A percentile compares a stretch with the other conserved stretches of the same genome.
phyloP scores from a whole-genome alignment of 2,329 filamentous ascomycete species.

The Cladophialophora yegresii region DNA sequence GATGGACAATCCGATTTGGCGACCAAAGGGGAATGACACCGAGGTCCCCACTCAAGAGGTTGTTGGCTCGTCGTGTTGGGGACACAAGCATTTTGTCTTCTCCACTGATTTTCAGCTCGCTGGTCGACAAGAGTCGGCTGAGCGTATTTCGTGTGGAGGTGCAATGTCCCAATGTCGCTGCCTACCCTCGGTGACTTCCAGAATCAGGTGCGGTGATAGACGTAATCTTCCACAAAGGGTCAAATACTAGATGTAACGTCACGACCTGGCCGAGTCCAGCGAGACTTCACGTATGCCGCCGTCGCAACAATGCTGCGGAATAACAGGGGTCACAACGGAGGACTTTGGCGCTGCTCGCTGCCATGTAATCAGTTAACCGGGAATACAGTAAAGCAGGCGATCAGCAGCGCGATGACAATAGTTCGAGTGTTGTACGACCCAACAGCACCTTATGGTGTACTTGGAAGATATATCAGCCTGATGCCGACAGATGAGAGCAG shows the following conservation, averaged over 20 bases:
- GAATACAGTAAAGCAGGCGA: not conserved
- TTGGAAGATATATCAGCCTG: slow-evolving; percentile 2
- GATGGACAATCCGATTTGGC: not conserved
- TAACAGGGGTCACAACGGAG: not conserved
- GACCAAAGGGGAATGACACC: not conserved
- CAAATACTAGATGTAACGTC: no score
- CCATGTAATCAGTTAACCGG: not conserved
- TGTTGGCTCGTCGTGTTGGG: no score
- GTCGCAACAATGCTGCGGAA: no score
- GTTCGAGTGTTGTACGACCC: not conserved
- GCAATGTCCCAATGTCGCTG: not conserved
- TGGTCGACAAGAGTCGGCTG: not conserved
- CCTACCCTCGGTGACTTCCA: not conserved
- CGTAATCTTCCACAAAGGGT: no score
- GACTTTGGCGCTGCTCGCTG: not conserved
- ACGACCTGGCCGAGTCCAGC: not conserved
- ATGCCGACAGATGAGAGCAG: not conserved
- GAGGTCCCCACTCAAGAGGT: not conserved
- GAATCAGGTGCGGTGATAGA: not conserved
- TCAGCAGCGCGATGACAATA: slow-evolving; percentile 1
- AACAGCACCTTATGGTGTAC: not conserved
- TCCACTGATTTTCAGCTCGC: not conserved
- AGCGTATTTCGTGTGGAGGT: not conserved
- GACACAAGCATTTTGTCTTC: not conserved
- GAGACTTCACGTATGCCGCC: not conserved